A percentile compares a stretch with the other conserved stretches of the same genome.
Conservation (phyloP, 2,329 filamentous ascomycete genomes). For the Cladorrhinum sp. region DNA sequence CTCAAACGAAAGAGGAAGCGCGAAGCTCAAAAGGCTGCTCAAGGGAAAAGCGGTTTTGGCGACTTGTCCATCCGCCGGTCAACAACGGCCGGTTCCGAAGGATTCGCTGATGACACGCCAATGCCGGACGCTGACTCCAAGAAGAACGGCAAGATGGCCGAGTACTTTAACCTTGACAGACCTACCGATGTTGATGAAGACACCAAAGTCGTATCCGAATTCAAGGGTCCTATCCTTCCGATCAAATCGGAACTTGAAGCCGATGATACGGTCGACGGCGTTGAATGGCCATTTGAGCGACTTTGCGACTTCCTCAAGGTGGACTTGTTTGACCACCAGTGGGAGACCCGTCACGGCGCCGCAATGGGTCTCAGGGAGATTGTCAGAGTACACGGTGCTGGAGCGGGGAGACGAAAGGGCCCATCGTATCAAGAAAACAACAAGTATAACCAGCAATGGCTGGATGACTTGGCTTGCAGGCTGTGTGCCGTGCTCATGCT, state of each 20-base stretch:
- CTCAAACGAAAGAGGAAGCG: constrained; percentile 91
- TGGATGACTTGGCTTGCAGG: constrained; percentile 92
- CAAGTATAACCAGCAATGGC: constrained; percentile 74
- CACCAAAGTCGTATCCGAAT: constrained; percentile 88
- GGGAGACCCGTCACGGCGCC: constrained; percentile 95
- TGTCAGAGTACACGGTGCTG: constrained; percentile 83
- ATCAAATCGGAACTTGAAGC: constrained; percentile 84
- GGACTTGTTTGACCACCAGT: constrained; percentile 87
- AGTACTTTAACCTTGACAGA: constrained; percentile 90
- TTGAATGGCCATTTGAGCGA: constrained; percentile 90
- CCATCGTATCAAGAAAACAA: constrained; percentile 75
- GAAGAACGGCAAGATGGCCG: constrained; percentile 63
- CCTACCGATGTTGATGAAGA: constrained; percentile 79
- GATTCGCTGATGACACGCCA: constrained; percentile 58
- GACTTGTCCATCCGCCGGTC: constrained; percentile 72
- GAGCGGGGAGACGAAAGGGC: constrained; percentile 73
- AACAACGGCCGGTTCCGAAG: constrained; percentile 60
- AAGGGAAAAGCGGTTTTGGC: constrained; percentile 85
- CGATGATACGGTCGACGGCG: constrained; percentile 71
- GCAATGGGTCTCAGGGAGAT: constrained; percentile 93
- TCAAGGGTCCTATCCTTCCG: constrained; percentile 77
- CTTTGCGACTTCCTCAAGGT: constrained; percentile 92
- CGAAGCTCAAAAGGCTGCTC: constrained; percentile 78
- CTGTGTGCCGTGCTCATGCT: constrained; percentile 96
- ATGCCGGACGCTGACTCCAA: constrained; percentile 50